Conservation (phyloP, 192 early-diverging fungal species). For the Linnemannia schmuckeri region DNA sequence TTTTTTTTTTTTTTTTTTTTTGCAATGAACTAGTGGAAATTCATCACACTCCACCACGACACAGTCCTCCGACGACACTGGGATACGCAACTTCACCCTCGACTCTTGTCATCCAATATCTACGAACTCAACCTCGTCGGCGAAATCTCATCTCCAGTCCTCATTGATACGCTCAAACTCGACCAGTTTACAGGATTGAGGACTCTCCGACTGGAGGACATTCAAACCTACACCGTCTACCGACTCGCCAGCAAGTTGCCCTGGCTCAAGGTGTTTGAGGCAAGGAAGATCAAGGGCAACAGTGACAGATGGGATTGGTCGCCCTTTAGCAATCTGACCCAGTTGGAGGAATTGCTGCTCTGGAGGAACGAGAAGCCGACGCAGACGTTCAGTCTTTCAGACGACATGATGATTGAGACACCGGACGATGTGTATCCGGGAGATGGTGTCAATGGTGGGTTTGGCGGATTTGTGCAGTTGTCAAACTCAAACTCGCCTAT, state of each 20-base stretch:
- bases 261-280: slow-evolving; percentile 40
- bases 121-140: slow-evolving; percentile 27
- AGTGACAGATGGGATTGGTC: slow-evolving; percentile 43
- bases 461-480: slow-evolving; percentile 32
- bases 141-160: slow-evolving; percentile 29
- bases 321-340: slow-evolving; percentile 18
- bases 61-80: slow-evolving; percentile 25
- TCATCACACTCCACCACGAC: slow-evolving; percentile 26
- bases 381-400: slow-evolving; percentile 33
- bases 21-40: slow-evolving; percentile 22
- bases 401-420: slow-evolving; percentile 7
- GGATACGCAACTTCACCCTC: slow-evolving; percentile 21
- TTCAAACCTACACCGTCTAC: slow-evolving; percentile 41
- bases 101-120: slow-evolving; percentile 17
- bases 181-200: slow-evolving; percentile 24
- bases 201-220: slow-evolving; percentile 25
- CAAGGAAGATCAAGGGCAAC: slow-evolving; percentile 32
- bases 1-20: background rate
- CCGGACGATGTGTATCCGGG: slow-evolving; percentile 41
- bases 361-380: slow-evolving; percentile 34
- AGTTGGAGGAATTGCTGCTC: slow-evolving; percentile 33
- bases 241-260: slow-evolving; percentile 29
- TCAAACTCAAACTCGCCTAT: slow-evolving; percentile 5
- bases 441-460: slow-evolving; percentile 16
- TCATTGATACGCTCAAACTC: slow-evolving; percentile 26